These are phyloP conservation scores for Ophiosphaerella narmari DNA, from an alignment of 2,329 filamentous ascomycete genomes.

Conservation along the genomic window DNA sequence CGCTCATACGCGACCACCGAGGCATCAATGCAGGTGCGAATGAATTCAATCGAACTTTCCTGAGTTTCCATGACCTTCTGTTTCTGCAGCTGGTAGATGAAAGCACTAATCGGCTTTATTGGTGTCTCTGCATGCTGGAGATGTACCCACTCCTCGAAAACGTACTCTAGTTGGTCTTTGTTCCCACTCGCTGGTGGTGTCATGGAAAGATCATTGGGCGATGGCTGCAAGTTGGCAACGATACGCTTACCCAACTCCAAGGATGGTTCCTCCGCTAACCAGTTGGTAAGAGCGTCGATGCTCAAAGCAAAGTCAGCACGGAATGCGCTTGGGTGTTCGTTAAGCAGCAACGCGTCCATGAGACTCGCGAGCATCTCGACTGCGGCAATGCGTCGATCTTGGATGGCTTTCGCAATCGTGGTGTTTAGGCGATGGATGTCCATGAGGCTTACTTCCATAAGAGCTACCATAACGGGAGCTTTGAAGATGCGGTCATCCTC, in stretches of 20 bases:
- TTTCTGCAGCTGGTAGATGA: constrained; percentile 82
- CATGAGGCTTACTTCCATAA: constrained; percentile 64
- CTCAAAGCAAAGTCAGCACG: constrained; percentile 86
- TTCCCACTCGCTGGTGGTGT: constrained; percentile 64
- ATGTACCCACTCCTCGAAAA: constrained; percentile 94
- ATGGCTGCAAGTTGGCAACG: constrained; percentile 66
- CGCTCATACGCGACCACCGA: constrained; percentile 80
- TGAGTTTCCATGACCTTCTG: constrained; percentile 72
- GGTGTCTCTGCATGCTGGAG: constrained; percentile 77
- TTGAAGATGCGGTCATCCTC: constrained; percentile 66
- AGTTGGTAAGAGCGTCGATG: constrained; percentile 78
- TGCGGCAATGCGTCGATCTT: constrained; percentile 70
- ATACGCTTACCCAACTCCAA: constrained; percentile 71
- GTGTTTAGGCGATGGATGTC: constrained; percentile 63
- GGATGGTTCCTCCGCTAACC: constrained; percentile 75
- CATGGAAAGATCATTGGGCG: constrained; percentile 58
- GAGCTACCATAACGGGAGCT: constrained; percentile 62
- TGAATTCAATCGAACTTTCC: constrained; percentile 78
- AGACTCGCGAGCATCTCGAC: constrained; percentile 81
- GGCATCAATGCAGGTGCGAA: constrained; percentile 79
- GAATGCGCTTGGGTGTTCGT: constrained; percentile 75
- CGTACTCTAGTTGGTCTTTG: constrained; percentile 86
- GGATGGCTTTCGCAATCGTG: constrained; percentile 73
- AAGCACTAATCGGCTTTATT: constrained; percentile 72
- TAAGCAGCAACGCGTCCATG: constrained; percentile 77